phyloP scores from a whole-genome alignment of 352 stramenopile species.

The Globisporangium megalacanthum region DNA sequence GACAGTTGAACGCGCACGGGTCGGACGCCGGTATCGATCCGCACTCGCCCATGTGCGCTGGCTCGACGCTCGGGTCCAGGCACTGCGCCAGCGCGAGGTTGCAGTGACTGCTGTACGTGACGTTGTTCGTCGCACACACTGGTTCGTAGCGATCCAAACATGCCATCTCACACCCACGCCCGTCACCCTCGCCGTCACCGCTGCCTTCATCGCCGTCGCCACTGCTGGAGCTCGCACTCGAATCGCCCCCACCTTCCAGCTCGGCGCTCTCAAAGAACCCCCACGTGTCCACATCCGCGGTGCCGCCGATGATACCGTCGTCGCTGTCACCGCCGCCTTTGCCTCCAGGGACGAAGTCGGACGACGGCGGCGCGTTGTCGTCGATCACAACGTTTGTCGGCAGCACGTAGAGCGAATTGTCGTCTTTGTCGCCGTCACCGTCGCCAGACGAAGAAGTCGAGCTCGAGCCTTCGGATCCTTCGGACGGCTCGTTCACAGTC shows the following conservation, averaged over 20 bases:
- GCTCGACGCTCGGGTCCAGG: neutral
- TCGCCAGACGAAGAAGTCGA: neutral
- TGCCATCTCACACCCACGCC: neutral
- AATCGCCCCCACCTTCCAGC: neutral
- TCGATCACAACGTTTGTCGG: conserved; percentile 5
- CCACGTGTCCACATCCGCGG: neutral
- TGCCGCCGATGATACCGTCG: neutral
- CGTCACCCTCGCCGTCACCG: neutral
- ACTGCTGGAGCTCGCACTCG: conserved; percentile 1
- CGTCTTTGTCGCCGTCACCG: neutral
- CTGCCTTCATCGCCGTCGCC: neutral
- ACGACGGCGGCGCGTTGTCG: neutral
- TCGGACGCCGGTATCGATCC: neutral
- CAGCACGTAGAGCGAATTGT: neutral
- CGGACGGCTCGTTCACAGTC: too few relatives aligned
- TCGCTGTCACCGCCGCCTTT: neutral
- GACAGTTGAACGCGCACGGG: conserved; percentile 11
- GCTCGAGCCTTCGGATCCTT: neutral
- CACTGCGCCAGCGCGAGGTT: conserved; percentile 12
- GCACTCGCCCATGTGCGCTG: neutral
- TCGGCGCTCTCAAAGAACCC: neutral
- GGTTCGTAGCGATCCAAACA: conserved; percentile 11
- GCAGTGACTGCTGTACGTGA: conserved; percentile 15
- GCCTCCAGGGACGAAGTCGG: neutral
- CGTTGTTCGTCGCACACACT: conserved; percentile 16